Percentiles rank a stretch among this genome's conserved stretches.
Evolutionary conservation across 78 protist genomes (phyloP).

Genomic region (Planoprotostelium fungivorum): DNA sequence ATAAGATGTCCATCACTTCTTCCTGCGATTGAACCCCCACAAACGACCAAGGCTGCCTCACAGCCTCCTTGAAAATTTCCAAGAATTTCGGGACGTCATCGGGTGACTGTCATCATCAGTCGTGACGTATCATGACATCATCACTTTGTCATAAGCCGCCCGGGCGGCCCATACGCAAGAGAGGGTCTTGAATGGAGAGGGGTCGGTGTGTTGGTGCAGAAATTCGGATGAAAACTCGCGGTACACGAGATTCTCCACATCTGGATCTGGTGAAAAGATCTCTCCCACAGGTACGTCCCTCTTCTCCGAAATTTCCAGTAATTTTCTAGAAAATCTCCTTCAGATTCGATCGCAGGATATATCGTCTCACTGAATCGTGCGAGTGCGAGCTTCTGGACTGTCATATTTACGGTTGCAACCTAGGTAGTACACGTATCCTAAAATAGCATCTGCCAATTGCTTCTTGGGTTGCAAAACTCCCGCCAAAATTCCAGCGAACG

Average conservation of each 20-base stretch:
- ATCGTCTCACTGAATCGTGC: neutral
- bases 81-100: neutral
- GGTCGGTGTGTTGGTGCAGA: neutral
- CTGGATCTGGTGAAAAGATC: neutral
- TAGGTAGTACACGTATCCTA: neutral
- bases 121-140: neutral
- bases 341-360: neutral
- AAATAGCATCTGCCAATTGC: neutral
- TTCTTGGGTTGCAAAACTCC: neutral
- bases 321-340: neutral
- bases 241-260: neutral
- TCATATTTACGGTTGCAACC: neutral
- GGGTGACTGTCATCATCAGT: neutral
- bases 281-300: neutral
- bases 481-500: neutral
- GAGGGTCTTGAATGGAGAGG: neutral
- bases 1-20: neutral
- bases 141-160: neutral
- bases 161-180: neutral
- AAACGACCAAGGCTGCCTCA: neutral
- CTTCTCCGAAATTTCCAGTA: neutral
- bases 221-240: neutral
- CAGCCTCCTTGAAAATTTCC: neutral
- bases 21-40: neutral
- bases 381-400: neutral